Percentiles rank a stretch among this genome's conserved stretches.
Conservation (phyloP, 805 yeast species). For the Phaffomyces opuntiae region DNA sequence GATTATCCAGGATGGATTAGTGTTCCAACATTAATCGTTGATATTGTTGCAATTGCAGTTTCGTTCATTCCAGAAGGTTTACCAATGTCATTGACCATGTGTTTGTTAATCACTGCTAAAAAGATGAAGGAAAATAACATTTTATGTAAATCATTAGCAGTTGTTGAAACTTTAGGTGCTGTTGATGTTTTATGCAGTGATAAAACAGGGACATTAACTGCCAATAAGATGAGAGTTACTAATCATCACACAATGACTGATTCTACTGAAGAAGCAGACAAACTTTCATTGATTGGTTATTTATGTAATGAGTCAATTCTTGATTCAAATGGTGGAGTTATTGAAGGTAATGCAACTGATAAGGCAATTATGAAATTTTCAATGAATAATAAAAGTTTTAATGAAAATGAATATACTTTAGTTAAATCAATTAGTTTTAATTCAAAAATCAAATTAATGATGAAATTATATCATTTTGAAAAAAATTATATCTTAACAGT, state of each 20-base stretch:
- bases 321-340: constrained; percentile 13
- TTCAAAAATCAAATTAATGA: constrained; percentile 41
- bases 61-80: constrained; percentile 47
- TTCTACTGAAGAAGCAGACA: neutral
- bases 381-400: constrained; percentile 8
- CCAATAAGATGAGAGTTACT: constrained; percentile 40
- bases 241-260: constrained; percentile 11
- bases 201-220: constrained; percentile 42
- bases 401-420: constrained; percentile 25
- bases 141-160: constrained; percentile 37
- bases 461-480: constrained; percentile 23
- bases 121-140: constrained; percentile 39
- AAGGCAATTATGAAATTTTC: constrained; percentile 33
- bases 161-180: constrained; percentile 52
- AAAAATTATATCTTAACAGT: constrained; percentile 17
- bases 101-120: constrained; percentile 39
- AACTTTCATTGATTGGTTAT: constrained; percentile 19
- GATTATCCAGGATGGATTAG: constrained; percentile 35
- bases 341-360: constrained; percentile 44
- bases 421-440: constrained; percentile 29
- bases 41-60: constrained; percentile 38
- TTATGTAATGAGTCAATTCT: constrained; percentile 32
- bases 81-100: constrained; percentile 46
- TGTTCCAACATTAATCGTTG: constrained; percentile 34
- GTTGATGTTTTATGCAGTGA: constrained; percentile 40